Evolutionary conservation across 441 rosid species (phyloP).

Genomic region (Syzygium syzygioides): DNA sequence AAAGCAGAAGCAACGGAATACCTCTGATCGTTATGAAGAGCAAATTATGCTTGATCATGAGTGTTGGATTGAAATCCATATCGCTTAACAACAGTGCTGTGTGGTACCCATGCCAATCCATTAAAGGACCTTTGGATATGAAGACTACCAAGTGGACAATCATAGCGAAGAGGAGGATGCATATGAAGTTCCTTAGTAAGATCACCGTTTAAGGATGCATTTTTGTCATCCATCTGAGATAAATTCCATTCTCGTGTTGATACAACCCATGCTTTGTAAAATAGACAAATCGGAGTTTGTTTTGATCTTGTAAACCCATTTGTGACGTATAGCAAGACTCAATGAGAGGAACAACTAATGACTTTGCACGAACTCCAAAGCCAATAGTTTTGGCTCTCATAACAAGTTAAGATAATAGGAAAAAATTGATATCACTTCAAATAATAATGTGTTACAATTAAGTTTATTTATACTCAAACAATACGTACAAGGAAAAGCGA

Average conservation of each 20-base stretch:
- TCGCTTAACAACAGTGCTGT: not conserved
- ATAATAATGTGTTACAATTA: not conserved
- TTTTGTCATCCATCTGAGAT: not conserved
- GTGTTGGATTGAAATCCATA: not conserved
- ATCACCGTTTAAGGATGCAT: not conserved
- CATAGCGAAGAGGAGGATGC: not conserved
- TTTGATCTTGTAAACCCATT: not conserved
- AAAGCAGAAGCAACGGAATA: not conserved
- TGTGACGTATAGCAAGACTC: not conserved
- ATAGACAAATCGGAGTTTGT: not conserved
- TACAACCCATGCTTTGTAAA: not conserved
- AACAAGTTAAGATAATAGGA: not conserved
- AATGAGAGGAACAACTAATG: not conserved
- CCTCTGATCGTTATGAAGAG: not conserved
- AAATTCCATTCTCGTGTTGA: not conserved
- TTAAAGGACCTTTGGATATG: not conserved
- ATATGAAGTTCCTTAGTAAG: not conserved
- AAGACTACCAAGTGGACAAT: not conserved
- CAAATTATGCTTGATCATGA: not conserved
- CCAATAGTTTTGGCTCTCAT: not conserved
- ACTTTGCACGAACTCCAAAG: not conserved
- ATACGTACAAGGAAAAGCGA: not conserved
- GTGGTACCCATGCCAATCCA: not conserved
- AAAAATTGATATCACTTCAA: too few species aligned
- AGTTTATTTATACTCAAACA: not conserved